Base-by-base conservation (phyloP, 148 eudicot genomes). In the Cornus kousa region DNA sequence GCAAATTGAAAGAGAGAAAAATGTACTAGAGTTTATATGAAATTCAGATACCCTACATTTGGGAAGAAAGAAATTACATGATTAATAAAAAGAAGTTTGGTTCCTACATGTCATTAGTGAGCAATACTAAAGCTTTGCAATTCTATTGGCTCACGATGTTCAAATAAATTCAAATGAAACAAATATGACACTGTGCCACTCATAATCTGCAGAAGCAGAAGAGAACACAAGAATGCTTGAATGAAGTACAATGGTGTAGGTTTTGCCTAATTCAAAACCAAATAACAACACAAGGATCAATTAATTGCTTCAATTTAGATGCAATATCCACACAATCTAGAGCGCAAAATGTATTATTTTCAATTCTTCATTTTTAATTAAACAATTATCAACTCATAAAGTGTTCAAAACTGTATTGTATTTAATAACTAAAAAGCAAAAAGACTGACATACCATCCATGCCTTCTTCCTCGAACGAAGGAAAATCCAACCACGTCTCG, bases 401-500 rank as follows among this genome's bases (percentile, higher is more conserved):
- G 20, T 2, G 64, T 14, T 17, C 7, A 20, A 62, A 62, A 28
- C 16, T 24, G 75, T 50, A 22, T 10, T 12, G 0, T 67, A 31
- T 53, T 22, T 4, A 13, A 23, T 16, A 33, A 69, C 22, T 7
- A 20, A 13, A 62, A 69, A 12, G 0, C 20, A 20, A 62, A 17
- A 62, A 62, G 4, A 67, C 9, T 71, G 22, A 72, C 80, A 23
- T 86, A 88, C 97, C 97, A 73, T 89, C 91, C 40, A 81, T 81
- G 62, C 68, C 91, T 46, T 94, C 98, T 35, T 94, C 98, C 50
- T 94, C 97, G 10, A 86, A 87, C 67, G 91, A 55, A 3, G 98
- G 97, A 82, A 91, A 94, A 83, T 94, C 97, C 80, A 94, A 77
- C 98, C 98, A 94, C 20, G 98, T 94, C 83, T 94, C 98, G 3